Percentiles rank a stretch among this genome's conserved stretches.
These are phyloP conservation scores for Camellia granthamiana DNA, from an alignment of 148 eudicot genomes.

Conservation along the genomic window DNA sequence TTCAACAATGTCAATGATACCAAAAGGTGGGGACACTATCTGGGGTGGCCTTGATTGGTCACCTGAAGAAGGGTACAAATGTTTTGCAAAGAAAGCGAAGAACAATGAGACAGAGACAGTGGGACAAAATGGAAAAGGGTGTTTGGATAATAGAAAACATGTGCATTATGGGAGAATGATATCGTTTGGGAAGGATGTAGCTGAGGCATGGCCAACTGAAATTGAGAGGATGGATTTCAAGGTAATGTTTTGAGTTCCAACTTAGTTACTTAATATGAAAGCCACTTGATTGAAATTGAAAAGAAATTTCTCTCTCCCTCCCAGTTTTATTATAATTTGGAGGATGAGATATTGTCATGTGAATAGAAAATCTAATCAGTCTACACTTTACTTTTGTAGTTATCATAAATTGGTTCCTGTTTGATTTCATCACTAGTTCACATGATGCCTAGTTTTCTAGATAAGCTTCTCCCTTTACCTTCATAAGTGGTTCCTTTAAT, in stretches of 20 bases:
- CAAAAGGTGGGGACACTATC: slow-evolving; percentile 84
- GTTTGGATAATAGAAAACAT: slow-evolving; percentile 15
- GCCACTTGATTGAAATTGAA: too few relatives aligned
- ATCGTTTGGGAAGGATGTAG: slow-evolving; percentile 83
- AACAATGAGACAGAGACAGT: slow-evolving; percentile 30
- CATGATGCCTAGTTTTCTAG: too few relatives aligned
- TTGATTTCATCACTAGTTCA: too few relatives aligned
- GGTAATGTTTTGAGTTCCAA: slow-evolving; percentile 42
- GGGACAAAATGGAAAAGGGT: slow-evolving; percentile 30
- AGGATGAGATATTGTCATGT: too few relatives aligned
- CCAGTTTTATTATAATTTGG: too few relatives aligned
- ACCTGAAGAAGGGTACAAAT: slow-evolving; percentile 70
- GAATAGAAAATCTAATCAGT: too few relatives aligned
- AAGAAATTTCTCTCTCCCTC: too few relatives aligned
- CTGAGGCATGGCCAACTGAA: slow-evolving; percentile 53
- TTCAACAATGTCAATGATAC: slow-evolving; percentile 97
- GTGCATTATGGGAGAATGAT: slow-evolving; percentile 73
- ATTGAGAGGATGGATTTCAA: slow-evolving; percentile 70
- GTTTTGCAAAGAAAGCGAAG: slow-evolving; percentile 39
- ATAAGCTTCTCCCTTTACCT: too few relatives aligned
- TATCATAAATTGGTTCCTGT: too few relatives aligned
- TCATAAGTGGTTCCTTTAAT: too few relatives aligned
- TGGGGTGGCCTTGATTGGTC: slow-evolving; percentile 99
- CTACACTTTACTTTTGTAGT: too few relatives aligned
- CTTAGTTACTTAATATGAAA: too few relatives aligned